Base-by-base conservation (phyloP, 805 yeast genomes). In the Ogataea nitratoaversa region DNA sequence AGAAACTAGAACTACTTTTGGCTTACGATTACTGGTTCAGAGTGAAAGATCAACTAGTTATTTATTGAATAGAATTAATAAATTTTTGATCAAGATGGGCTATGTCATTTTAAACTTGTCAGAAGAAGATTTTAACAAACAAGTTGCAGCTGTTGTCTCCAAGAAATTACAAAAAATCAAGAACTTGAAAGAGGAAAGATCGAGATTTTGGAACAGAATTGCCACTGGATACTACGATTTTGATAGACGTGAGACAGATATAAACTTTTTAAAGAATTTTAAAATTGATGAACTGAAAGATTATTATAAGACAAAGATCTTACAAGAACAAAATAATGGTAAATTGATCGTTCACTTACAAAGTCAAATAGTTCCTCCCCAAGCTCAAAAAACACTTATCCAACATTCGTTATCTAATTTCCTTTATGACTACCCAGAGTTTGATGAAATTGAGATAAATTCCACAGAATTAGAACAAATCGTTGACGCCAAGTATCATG, bases 201-300 rank as follows among this genome's bases (percentile, higher is more conserved):
- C 66, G 8, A 67, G 81, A 51, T 82, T 76, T 59, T 79, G 88
- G 76, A 68, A 73, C 39, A 71, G 78, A 12, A 83, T 93, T 42
- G 75, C 77, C 23, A 71, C 78, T 41, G 96, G 96, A 5, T 84
- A 69, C 61, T 90, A 84, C 56, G 87, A 91, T 57, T 91, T 88
- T 63, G 62, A 69, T 28, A 70, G 75, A 39, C 69, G 78, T 42
- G 74, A 68, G 29, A 63, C 67, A 34, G 82, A 81, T 43, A 88
- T 85, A 6, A 70, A 70, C 32, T 45, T 74, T 3, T 70, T 88
- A 39, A 70, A 73, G 37, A 53, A 53, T 3, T 59, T 88, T 38
- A 68, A 80, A 22, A 74, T 79, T 53, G 59, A 63, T 2, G 84
- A 89, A 22, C 64, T 89, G 28, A 49, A 76, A 20, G 67, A 69